A percentile compares a stretch with the other conserved stretches of the same genome.
phyloP scores from a whole-genome alignment of 2,329 filamentous ascomycete genomes.

The Lachnellula willkommii region DNA sequence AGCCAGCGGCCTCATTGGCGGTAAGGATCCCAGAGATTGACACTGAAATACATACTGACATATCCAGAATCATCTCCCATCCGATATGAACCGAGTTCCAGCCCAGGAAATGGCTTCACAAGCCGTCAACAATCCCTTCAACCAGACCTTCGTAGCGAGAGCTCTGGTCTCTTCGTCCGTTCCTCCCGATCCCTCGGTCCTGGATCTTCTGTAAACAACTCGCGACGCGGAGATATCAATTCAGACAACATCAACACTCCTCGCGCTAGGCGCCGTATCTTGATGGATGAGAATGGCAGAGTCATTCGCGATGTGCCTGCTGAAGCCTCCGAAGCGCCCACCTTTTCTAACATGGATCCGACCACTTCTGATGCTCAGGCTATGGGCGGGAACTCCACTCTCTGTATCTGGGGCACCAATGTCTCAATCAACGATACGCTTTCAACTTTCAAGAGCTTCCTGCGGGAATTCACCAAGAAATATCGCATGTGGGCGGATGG shows the following conservation, averaged over 20 bases:
- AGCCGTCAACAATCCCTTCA: conserved; percentile 45
- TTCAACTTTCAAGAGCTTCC: conserved; percentile 82
- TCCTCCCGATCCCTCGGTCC: conserved; percentile 49
- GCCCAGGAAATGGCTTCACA: conserved; percentile 55
- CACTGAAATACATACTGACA: conserved; percentile 4
- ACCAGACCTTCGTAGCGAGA: conserved; percentile 73
- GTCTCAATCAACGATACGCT: conserved; percentile 90
- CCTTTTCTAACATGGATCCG: conserved; percentile 62
- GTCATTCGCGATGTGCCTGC: conserved; percentile 50
- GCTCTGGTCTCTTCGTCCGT: conserved; percentile 80
- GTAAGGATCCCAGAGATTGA: conserved; percentile 39
- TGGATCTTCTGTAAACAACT: conserved; percentile 47
- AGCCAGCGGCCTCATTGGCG: conserved; percentile 55
- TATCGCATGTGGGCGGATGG: conserved; percentile 90
- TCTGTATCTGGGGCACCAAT: conserved; percentile 95
- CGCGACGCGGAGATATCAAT: conserved; percentile 79
- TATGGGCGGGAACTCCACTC: conserved; percentile 73
- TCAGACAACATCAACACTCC: conserved; percentile 63
- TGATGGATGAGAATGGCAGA: conserved; percentile 52
- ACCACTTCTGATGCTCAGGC: conserved; percentile 88
- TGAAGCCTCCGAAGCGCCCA: conserved; percentile 53
- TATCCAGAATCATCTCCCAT: conserved; percentile 84
- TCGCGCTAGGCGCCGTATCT: conserved; percentile 47
- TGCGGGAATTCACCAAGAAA: conserved; percentile 86
- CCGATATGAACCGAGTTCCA: conserved; percentile 84